Evolutionary conservation across 768 basidiomycete species (phyloP).

Genomic region (Cantharellus anzutake): DNA sequence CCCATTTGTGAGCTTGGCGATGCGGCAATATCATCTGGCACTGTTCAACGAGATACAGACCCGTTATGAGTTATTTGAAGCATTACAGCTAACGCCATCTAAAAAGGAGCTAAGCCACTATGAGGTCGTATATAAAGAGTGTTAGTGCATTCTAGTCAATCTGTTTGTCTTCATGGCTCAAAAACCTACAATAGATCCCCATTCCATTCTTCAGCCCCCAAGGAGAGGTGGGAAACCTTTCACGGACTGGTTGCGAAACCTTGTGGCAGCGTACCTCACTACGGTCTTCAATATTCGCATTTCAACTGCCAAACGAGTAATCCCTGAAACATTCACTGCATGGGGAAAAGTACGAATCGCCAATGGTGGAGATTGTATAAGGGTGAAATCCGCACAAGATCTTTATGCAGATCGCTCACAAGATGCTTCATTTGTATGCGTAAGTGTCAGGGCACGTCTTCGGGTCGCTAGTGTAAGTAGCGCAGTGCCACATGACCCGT

Average conservation of each 20-base stretch:
- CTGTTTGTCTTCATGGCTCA: background rate
- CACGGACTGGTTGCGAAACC: background rate
- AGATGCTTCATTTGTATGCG: slow-evolving; percentile 4
- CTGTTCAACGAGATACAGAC: slow-evolving; percentile 15
- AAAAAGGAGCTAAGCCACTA: background rate
- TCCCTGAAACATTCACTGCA: background rate
- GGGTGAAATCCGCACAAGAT: background rate
- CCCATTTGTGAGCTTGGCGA: slow-evolving; percentile 17
- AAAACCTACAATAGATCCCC: background rate
- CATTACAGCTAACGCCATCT: slow-evolving; percentile 11
- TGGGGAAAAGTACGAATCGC: slow-evolving; percentile 4
- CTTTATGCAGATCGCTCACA: background rate
- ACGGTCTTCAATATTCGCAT: background rate
- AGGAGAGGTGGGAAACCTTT: background rate
- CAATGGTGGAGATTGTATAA: background rate
- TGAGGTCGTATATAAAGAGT: background rate
- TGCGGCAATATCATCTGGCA: slow-evolving; percentile 13
- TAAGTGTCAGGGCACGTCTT: too few species aligned
- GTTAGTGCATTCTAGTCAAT: background rate
- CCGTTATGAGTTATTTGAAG: slow-evolving; percentile 14
- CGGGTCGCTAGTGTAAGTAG: too few species aligned
- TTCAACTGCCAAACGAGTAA: background rate
- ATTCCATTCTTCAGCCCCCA: slow-evolving; percentile 1
- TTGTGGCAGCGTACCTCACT: background rate
- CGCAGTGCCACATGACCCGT: too few species aligned